Evolutionary conservation across 305 asterid species (phyloP).

Genomic region (Withania somnifera): DNA sequence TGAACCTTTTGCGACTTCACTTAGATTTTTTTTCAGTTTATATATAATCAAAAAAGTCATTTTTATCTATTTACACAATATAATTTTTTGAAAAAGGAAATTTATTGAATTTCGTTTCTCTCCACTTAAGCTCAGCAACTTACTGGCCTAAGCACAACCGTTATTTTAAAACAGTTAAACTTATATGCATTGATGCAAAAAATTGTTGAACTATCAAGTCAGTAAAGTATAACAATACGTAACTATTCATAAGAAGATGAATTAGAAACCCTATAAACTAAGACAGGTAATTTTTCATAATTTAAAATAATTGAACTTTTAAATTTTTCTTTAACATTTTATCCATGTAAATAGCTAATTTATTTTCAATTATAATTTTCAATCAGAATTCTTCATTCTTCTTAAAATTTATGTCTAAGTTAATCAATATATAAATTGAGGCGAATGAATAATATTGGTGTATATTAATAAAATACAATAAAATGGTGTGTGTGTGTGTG

Average conservation of each 20-base stretch:
- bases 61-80: background rate
- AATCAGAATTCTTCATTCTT: too few species aligned
- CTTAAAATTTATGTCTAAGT: too few species aligned
- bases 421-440: too few species aligned
- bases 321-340: too few species aligned
- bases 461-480: background rate
- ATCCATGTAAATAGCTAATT: too few species aligned
- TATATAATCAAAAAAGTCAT: background rate
- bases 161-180: background rate
- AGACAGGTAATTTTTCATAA: background rate
- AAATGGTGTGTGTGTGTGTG: too few species aligned
- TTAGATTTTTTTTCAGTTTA: background rate
- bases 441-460: too few species aligned
- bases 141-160: background rate
- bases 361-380: too few species aligned
- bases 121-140: background rate
- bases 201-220: background rate
- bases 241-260: background rate
- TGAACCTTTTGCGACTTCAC: background rate
- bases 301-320: too few species aligned
- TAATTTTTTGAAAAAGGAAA: background rate
- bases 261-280: background rate
- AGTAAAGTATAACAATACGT: background rate
- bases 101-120: background rate
- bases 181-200: background rate